Evolutionary conservation across 2,329 filamentous ascomycete genomes (phyloP).

Genomic region (Aspergillus nomiae): DNA sequence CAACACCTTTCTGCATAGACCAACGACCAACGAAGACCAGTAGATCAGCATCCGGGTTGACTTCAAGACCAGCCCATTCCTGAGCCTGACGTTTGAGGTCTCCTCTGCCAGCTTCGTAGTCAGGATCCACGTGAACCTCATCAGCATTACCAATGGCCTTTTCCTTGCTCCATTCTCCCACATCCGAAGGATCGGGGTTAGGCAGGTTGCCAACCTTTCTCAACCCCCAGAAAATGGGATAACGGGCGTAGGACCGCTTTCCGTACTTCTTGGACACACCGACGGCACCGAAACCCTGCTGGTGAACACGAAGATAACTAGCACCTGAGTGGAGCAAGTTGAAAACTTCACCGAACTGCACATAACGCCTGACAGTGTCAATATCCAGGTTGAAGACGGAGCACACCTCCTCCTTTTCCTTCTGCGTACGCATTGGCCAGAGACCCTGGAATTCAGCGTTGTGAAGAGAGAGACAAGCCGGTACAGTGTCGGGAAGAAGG

Average conservation of each 20-base stretch:
- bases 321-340: constrained; percentile 67
- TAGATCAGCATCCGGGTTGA: constrained; percentile 63
- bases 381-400: constrained; percentile 65
- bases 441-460: constrained; percentile 71
- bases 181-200: constrained; percentile 67
- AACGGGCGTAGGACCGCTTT: constrained; percentile 67
- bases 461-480: constrained; percentile 65
- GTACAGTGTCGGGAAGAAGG: constrained; percentile 63
- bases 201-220: constrained; percentile 64
- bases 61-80: constrained; percentile 66
- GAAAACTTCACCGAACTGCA: constrained; percentile 70
- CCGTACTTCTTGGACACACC: constrained; percentile 71
- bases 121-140: constrained; percentile 55
- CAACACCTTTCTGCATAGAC: constrained; percentile 70
- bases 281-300: constrained; percentile 68
- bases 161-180: constrained; percentile 62
- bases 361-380: constrained; percentile 60
- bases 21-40: constrained; percentile 70
- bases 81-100: constrained; percentile 63
- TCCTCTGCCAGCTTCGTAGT: constrained; percentile 56
- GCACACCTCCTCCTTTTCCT: constrained; percentile 65
- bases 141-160: constrained; percentile 46
- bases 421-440: constrained; percentile 66
- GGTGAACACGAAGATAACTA: constrained; percentile 66
- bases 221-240: constrained; percentile 70